Conservation (phyloP, 192 early-diverging fungal species). For the Entomortierella chlamydospora region DNA sequence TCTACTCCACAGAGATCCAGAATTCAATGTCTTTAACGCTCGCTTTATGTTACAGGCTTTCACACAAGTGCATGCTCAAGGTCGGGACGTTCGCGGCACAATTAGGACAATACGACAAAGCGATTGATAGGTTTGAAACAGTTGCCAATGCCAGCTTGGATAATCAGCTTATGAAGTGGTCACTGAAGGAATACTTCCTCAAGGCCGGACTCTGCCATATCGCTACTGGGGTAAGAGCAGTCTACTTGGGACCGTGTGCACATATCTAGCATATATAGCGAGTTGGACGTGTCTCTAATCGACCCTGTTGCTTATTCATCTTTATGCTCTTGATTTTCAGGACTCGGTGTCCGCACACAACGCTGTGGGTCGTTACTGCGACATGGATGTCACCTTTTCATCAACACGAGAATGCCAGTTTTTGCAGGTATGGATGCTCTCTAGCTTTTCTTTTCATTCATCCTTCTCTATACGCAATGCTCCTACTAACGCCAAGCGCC, state of each 20-base stretch:
- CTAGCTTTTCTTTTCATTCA: conserved; percentile 20
- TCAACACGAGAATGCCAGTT: conserved; percentile 89
- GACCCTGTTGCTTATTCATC: not conserved
- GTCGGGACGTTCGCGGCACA: conserved; percentile 92
- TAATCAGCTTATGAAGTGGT: conserved; percentile 94
- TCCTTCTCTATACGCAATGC: too few species aligned
- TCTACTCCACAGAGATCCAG: too few species aligned
- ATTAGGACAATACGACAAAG: conserved; percentile 88
- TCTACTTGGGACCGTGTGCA: not conserved
- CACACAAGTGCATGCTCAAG: conserved; percentile 92
- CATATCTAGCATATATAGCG: too few species aligned
- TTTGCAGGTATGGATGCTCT: conserved; percentile 55
- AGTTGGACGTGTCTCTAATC: conserved; percentile 3
- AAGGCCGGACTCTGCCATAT: conserved; percentile 95
- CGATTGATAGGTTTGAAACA: conserved; percentile 90
- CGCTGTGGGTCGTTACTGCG: conserved; percentile 86
- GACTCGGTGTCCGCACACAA: conserved; percentile 81
- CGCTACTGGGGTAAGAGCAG: conserved; percentile 71
- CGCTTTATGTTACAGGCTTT: conserved; percentile 64
- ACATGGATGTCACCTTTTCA: conserved; percentile 89
- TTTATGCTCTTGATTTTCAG: conserved; percentile 37
- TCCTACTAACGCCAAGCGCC: too few species aligned
- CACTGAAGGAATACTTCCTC: conserved; percentile 95
- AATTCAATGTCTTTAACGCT: not conserved
- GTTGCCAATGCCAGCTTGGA: conserved; percentile 88